phyloP scores from a whole-genome alignment of 768 basidiomycete species.

The Boletus patriciae region DNA sequence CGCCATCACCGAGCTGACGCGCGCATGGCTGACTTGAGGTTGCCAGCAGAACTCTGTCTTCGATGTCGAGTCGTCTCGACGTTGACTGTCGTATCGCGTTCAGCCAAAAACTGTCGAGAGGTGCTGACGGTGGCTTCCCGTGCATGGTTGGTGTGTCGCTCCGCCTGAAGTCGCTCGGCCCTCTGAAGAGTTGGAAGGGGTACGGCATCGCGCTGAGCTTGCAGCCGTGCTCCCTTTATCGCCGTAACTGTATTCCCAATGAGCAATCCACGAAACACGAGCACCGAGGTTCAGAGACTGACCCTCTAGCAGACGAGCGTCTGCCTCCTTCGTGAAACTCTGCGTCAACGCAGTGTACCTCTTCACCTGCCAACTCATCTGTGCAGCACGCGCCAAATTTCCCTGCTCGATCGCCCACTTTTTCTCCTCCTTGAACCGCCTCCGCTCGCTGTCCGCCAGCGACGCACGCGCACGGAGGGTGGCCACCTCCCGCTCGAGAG shows the following conservation, averaged over 20 bases:
- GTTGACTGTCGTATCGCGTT: slow-evolving; percentile 32
- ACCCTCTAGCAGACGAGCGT: slow-evolving; percentile 68
- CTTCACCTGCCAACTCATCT: slow-evolving; percentile 85
- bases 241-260: slow-evolving; percentile 26
- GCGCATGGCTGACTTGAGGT: slow-evolving; percentile 40
- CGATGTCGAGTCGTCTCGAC: slow-evolving; percentile 30
- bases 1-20: slow-evolving; percentile 32
- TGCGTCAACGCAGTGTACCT: slow-evolving; percentile 77
- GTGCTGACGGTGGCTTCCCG: slow-evolving; percentile 15
- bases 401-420: slow-evolving; percentile 86
- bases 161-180: slow-evolving; percentile 20
- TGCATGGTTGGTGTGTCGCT: slow-evolving; percentile 32
- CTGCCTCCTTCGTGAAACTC: slow-evolving; percentile 78
- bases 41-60: slow-evolving; percentile 31
- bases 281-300: background rate
- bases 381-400: slow-evolving; percentile 67
- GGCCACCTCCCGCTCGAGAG: slow-evolving; percentile 73
- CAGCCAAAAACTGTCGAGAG: slow-evolving; percentile 29
- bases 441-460: slow-evolving; percentile 77
- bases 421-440: slow-evolving; percentile 80
- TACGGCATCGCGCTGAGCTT: slow-evolving; percentile 3
- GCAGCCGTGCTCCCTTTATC: slow-evolving; percentile 24
- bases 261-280: slow-evolving; percentile 1
- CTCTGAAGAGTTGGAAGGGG: slow-evolving; percentile 24
- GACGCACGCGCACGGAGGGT: slow-evolving; percentile 74